Base-by-base conservation (phyloP, 176 grass and related monocot genomes). In the Aegilops sharonensis region DNA sequence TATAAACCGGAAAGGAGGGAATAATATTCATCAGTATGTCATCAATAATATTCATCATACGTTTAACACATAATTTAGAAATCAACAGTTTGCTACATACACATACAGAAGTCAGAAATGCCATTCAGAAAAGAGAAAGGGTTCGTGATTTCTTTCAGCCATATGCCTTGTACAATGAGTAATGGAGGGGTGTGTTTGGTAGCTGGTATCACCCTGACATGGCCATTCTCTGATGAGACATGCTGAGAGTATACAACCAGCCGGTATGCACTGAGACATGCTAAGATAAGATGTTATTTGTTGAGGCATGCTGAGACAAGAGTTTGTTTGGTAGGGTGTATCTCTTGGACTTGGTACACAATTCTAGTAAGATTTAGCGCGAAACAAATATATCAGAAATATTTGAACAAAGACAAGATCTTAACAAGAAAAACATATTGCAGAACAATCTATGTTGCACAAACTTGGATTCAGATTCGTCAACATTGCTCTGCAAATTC, bases 31-130 rank as follows among this genome's bases (percentile, higher is more conserved):
- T 81, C 35, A 48, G 20, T 74, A 61, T 43, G 84, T 88, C 79
- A 94, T 70, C 31, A 32, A 82, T 79, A 54, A 40, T 69, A 21
- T 87, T 37, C 34, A 32, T 82, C 25, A 75, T 47, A 73, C 32
- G 43, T 65, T 48, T 34, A 80, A 27, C 73, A 56, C 11, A 29
- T 75, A 42, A 52, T 75, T 75, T 27, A 75, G 57, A 77, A 64
- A 73, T 68, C 54, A 68, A 63, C 18, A 35, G 21, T 79, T 83
- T 83, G 87, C 27, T 75, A 78, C 40, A 85, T 72, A 70, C 57
- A 47, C 39, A 62, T 92, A 39, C 25, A 15, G 57, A 68, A 79
- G 70, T 39, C 20, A 10, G 24, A 48, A 79, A 83, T 11, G 81
- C 24, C 65, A 25, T 37, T 79, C 14, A 68, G 34, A 87, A 56